These are phyloP conservation scores for Pisolithus albus DNA, from an alignment of 768 basidiomycete species.

Conservation along the genomic window DNA sequence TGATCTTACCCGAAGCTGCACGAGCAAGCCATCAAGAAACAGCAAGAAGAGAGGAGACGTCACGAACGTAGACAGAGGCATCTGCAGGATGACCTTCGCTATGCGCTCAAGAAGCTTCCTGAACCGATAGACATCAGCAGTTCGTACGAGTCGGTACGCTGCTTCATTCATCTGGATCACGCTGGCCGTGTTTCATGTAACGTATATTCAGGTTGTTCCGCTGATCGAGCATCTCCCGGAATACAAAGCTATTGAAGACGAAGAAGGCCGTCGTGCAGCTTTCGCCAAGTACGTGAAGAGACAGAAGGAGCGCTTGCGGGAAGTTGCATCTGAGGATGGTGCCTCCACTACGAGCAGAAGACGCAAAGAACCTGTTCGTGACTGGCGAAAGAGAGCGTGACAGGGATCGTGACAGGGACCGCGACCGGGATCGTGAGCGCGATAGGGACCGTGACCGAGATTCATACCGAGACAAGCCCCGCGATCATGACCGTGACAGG, in stretches of 20 bases:
- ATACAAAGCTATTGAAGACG: constrained; percentile 81
- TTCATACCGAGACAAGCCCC: constrained; percentile 8
- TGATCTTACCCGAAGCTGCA: constrained; percentile 47
- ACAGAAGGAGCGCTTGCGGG: constrained; percentile 85
- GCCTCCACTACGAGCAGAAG: constrained; percentile 72
- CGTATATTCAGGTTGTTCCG: constrained; percentile 49
- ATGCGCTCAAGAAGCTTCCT: constrained; percentile 85
- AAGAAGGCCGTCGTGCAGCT: constrained; percentile 73
- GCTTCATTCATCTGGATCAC: neutral
- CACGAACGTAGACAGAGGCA: constrained; percentile 80
- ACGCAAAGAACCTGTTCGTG: constrained; percentile 63
- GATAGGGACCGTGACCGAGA: constrained; percentile 25
- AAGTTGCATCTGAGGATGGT: constrained; percentile 75
- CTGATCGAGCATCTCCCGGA: constrained; percentile 79
- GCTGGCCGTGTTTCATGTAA: neutral
- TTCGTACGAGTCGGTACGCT: constrained; percentile 73
- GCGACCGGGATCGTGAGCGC: constrained; percentile 22
- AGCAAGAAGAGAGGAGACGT: constrained; percentile 82
- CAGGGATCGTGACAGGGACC: constrained; percentile 34
- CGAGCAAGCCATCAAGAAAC: constrained; percentile 61
- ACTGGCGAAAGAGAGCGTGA: constrained; percentile 46
- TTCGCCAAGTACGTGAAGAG: constrained; percentile 85
- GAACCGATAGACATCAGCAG: constrained; percentile 72
- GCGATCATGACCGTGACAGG: constrained; percentile 14
- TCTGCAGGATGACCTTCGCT: constrained; percentile 90